phyloP scores from a whole-genome alignment of 2,329 filamentous ascomycete species.

The Apiospora pterosperma region DNA sequence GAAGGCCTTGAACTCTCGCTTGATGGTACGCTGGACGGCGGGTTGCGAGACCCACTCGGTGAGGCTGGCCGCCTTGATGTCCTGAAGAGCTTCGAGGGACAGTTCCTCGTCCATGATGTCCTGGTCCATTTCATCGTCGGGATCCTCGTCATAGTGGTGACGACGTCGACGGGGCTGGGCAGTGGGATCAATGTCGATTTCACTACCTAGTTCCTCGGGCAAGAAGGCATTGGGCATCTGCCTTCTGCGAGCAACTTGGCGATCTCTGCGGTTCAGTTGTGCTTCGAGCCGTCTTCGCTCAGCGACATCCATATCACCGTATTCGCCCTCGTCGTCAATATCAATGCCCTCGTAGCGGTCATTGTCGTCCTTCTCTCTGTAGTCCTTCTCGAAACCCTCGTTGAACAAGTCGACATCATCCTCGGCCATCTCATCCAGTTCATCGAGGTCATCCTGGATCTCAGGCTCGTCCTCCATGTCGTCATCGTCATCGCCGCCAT shows the following conservation, averaged over 20 bases:
- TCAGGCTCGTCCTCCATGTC: slow-evolving; percentile 67
- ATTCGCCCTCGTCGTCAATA: slow-evolving; percentile 76
- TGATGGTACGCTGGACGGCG: slow-evolving; percentile 87
- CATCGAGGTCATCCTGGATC: slow-evolving; percentile 69
- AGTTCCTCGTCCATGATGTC: slow-evolving; percentile 97
- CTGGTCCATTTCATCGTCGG: slow-evolving; percentile 85
- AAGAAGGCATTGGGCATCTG: slow-evolving; percentile 71
- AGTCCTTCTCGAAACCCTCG: slow-evolving; percentile 70
- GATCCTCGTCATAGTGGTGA: slow-evolving; percentile 91
- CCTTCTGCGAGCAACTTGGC: slow-evolving; percentile 64
- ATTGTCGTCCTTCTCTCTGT: slow-evolving; percentile 61
- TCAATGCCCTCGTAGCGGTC: slow-evolving; percentile 69
- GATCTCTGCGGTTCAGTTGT: slow-evolving; percentile 70
- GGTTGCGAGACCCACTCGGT: slow-evolving; percentile 94
- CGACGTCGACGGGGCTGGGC: slow-evolving; percentile 80
- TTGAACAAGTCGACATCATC: slow-evolving; percentile 78
- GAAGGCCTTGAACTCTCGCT: slow-evolving; percentile 95
- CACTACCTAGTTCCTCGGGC: slow-evolving; percentile 78
- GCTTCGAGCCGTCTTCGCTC: slow-evolving; percentile 68
- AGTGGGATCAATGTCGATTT: slow-evolving; percentile 79
- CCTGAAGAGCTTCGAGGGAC: slow-evolving; percentile 83
- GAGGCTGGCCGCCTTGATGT: slow-evolving; percentile 89
- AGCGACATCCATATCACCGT: slow-evolving; percentile 64
- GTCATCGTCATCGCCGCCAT: slow-evolving; percentile 67
- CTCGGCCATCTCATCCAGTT: slow-evolving; percentile 78